Evolutionary conservation across 1,139 yeast genomes (phyloP), one percentile per base, ranked within the genome.

Genomic region (Kodamaea anthophila): DNA sequence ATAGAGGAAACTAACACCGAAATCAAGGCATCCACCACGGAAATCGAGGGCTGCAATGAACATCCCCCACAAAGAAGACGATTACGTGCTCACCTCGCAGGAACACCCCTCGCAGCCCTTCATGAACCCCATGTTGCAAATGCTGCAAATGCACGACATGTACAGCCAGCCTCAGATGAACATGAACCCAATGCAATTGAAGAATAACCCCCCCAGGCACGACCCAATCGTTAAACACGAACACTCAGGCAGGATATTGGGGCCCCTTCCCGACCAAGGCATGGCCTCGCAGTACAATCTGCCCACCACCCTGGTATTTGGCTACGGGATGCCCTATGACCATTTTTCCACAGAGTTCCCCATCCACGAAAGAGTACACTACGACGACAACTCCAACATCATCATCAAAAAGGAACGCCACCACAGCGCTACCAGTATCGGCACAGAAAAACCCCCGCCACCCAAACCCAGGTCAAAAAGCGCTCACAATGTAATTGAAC

Each of bases 401-500:
- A 28, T 23, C 23, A 23, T 23, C 27, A 23, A 28, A n/a, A n/a
- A n/a, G n/a, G n/a, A n/a, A n/a, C n/a, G n/a, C n/a, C n/a, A n/a
- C n/a, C n/a, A n/a, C n/a, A n/a, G n/a, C n/a, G n/a, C n/a, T n/a
- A n/a, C n/a, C n/a, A n/a, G n/a, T n/a, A n/a, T n/a, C n/a, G n/a
- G n/a, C n/a, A n/a, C n/a, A n/a, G n/a, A n/a, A n/a, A n/a, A n/a
- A n/a, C n/a, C n/a, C n/a, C n/a, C 9, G 6, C 18, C n/a, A 26
- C 14, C 9, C 20, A 34, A 34, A 21, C 46, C 55, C 16, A 37
- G 44, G 28, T 45, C 49, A 18, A 58, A 56, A 33, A 58, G 65
- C 2, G 58, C 69, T 5, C 72, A 65, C 46, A 65, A 65, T 36
- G 58, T 65, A 4, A 64, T 65, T 31, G 72, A 65, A 38, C 72